Conservation (phyloP, 352 stramenopile genomes). For the Phytophthora citrophthora region DNA sequence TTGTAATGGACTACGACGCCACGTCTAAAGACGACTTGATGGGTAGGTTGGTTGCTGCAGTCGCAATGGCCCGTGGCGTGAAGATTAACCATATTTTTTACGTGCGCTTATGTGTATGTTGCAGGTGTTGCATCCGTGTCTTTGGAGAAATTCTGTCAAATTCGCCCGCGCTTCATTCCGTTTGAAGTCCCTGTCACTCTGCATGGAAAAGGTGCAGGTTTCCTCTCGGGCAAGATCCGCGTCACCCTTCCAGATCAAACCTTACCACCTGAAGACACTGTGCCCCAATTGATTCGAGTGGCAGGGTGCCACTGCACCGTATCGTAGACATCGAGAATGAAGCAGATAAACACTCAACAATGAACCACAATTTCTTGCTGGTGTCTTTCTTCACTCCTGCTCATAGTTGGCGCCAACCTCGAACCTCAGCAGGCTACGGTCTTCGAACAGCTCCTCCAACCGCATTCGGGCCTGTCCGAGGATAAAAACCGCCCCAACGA, state of each 20-base stretch:
- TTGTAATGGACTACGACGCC: conserved; percentile 86
- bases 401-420: conserved; percentile 17
- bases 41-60: conserved; percentile 31
- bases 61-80: neutral
- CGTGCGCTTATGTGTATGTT: neutral
- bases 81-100: conserved; percentile 7
- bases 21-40: conserved; percentile 77
- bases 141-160: conserved; percentile 59
- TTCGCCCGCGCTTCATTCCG: conserved; percentile 51
- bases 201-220: conserved; percentile 63
- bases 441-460: conserved; percentile 74
- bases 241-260: conserved; percentile 65
- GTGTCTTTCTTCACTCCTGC: conserved; percentile 21
- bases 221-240: conserved; percentile 58
- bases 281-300: conserved; percentile 41
- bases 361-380: conserved; percentile 10
- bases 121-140: conserved; percentile 63
- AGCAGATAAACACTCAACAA: conserved; percentile 23
- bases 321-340: conserved; percentile 34
- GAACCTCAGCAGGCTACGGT: conserved; percentile 51
- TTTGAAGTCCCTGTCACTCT: conserved; percentile 60
- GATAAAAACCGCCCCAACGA: conserved; percentile 85
- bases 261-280: conserved; percentile 20
- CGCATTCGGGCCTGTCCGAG: conserved; percentile 71
- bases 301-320: conserved; percentile 61